Conservation (phyloP, 306 rosid species). For the Sindora glabra region DNA sequence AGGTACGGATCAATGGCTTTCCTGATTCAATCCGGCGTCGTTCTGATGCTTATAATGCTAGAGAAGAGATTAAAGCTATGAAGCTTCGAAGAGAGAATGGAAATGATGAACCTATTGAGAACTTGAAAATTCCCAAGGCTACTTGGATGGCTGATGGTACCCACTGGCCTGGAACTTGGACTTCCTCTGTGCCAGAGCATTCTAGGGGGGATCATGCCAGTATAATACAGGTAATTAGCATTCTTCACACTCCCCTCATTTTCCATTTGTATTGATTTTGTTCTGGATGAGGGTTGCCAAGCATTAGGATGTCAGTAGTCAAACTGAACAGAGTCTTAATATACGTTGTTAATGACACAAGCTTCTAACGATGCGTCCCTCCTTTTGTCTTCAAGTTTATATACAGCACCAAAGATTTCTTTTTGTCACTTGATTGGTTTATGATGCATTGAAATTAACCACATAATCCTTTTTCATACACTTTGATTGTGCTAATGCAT, state of each 20-base stretch:
- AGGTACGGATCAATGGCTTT: slow-evolving; percentile 64
- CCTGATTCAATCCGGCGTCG: slow-evolving; percentile 76
- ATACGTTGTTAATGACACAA: too few species aligned
- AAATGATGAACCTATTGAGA: slow-evolving; percentile 44
- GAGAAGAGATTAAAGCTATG: slow-evolving; percentile 62
- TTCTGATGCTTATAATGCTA: slow-evolving; percentile 59
- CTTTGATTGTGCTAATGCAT: neutral
- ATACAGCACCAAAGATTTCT: neutral
- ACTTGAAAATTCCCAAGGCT: slow-evolving; percentile 45
- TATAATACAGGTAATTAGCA: slow-evolving; percentile 55
- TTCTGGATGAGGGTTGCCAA: neutral
- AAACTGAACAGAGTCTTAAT: neutral
- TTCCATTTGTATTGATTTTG: neutral
- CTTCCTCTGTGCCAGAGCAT: slow-evolving; percentile 37
- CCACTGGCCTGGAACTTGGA: slow-evolving; percentile 83
- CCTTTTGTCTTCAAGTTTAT: too few species aligned
- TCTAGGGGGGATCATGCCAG: slow-evolving; percentile 79
- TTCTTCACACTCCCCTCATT: neutral
- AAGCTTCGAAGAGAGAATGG: slow-evolving; percentile 40
- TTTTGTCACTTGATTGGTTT: neutral
- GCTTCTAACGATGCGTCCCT: too few species aligned
- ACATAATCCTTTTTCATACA: neutral
- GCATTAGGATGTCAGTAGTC: neutral
- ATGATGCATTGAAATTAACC: neutral
- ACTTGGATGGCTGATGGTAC: slow-evolving; percentile 80